These are phyloP conservation scores for Mycena epipterygia DNA, from an alignment of 768 basidiomycete genomes.

Conservation along the genomic window DNA sequence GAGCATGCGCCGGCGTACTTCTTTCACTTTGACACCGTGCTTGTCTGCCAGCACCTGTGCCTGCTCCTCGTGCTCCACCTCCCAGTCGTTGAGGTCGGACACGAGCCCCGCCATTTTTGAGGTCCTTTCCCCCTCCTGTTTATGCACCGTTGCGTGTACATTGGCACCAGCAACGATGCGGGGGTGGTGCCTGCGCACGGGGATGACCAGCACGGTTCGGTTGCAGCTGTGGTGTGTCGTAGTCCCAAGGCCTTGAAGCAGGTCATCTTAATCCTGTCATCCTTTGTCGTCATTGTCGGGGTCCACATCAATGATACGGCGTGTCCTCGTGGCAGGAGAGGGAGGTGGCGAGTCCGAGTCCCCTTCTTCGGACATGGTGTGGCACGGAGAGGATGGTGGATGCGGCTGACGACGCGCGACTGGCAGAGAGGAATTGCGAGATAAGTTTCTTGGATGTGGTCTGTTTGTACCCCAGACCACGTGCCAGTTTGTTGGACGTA, in stretches of 20 bases:
- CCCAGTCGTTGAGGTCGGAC: neutral
- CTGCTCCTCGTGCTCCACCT: neutral
- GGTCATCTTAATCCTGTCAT: neutral
- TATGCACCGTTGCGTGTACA: neutral
- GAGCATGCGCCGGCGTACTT: neutral
- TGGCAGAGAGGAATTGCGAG: no score
- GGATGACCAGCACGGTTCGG: neutral
- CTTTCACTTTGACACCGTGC: neutral
- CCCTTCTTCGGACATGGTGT: no score
- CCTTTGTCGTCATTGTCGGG: neutral
- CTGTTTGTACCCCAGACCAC: no score
- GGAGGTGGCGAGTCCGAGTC: no score
- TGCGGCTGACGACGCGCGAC: no score
- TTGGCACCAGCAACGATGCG: neutral
- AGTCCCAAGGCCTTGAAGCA: neutral
- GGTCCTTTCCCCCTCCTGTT: neutral
- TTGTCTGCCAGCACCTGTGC: neutral
- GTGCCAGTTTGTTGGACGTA: no score
- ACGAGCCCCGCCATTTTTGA: neutral
- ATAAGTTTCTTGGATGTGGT: no score
- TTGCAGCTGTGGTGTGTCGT: neutral
- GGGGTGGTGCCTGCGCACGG: neutral
- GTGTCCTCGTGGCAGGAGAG: neutral
- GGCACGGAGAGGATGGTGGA: no score
- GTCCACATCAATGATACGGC: neutral